phyloP scores from a whole-genome alignment of 176 grass and related monocot genomes.

The Eremochloa ophiuroides region DNA sequence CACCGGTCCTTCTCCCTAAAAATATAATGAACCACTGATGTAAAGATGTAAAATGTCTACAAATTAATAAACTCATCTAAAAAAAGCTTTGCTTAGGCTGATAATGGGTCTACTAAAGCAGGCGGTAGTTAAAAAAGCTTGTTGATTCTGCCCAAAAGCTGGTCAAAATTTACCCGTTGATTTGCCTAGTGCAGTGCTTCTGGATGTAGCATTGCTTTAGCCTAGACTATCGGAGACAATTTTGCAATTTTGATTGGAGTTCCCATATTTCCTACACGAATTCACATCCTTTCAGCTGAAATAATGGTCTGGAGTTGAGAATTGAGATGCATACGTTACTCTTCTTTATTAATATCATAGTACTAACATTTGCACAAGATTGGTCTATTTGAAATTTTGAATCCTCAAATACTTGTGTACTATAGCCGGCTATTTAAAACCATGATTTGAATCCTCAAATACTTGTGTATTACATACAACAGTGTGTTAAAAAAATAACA shows the following conservation, averaged over 20 bases:
- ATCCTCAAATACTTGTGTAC: too few relatives aligned
- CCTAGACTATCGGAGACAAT: neutral
- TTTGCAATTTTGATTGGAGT: neutral
- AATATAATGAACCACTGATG: constrained; percentile 14
- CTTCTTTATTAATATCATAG: neutral
- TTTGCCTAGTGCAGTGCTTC: neutral
- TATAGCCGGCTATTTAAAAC: too few relatives aligned
- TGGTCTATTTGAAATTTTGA: neutral
- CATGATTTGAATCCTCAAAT: too few relatives aligned
- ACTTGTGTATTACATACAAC: neutral
- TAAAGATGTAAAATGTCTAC: constrained; percentile 25
- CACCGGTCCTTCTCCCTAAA: constrained; percentile 23
- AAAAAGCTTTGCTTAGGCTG: constrained; percentile 10
- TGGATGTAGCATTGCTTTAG: constrained; percentile 21
- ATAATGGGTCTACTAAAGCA: constrained; percentile 7
- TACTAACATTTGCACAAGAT: neutral
- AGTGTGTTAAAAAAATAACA: neutral
- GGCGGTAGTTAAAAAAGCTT: constrained; percentile 12
- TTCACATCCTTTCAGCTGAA: constrained; percentile 1
- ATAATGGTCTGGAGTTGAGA: neutral
- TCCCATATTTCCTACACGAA: constrained; percentile 5
- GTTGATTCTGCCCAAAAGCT: neutral
- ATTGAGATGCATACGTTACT: neutral
- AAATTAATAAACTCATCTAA: neutral
- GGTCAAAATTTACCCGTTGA: constrained; percentile 21